A percentile compares a stretch with the other conserved stretches of the same genome.
These are phyloP conservation scores for Colletotrichum tropicale DNA, from an alignment of 2,329 filamentous ascomycete species.

Conservation along the genomic window DNA sequence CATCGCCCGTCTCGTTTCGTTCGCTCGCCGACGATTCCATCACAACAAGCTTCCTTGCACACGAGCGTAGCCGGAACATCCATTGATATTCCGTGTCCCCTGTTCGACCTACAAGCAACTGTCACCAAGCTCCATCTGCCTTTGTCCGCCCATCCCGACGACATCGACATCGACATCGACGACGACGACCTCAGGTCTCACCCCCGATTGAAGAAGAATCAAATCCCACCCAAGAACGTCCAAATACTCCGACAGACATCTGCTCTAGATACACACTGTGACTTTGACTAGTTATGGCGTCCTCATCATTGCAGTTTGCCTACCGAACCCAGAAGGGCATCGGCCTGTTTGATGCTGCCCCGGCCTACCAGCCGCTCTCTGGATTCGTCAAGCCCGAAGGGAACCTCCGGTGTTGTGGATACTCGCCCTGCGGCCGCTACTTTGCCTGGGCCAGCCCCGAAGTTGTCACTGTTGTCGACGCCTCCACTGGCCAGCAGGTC, in stretches of 20 bases:
- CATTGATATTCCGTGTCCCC: not conserved
- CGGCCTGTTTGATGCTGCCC: constrained; percentile 89
- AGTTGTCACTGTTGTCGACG: constrained; percentile 83
- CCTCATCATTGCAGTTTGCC: constrained; percentile 90
- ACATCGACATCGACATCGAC: not conserved
- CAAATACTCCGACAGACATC: constrained; percentile 18
- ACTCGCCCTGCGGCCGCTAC: constrained; percentile 95
- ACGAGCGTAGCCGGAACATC: not conserved
- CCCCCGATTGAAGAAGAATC: constrained; percentile 23
- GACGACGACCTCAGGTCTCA: not conserved
- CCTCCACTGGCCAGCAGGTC: constrained; percentile 75
- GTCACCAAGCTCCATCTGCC: constrained; percentile 4
- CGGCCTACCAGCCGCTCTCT: constrained; percentile 82
- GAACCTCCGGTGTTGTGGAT: constrained; percentile 91
- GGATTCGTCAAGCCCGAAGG: constrained; percentile 90
- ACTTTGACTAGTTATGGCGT: constrained; percentile 94
- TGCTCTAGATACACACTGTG: constrained; percentile 60
- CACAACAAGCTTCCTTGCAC: constrained; percentile 15
- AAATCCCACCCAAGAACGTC: constrained; percentile 23
- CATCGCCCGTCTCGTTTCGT: not conserved
- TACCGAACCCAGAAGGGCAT: constrained; percentile 97
- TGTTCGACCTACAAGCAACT: not conserved
- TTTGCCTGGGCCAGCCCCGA: constrained; percentile 94
- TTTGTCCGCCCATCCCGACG: constrained; percentile 8
- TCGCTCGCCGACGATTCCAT: not conserved